Base-by-base conservation (phyloP, 169 alveolate genomes). In the Theileria parva region DNA sequence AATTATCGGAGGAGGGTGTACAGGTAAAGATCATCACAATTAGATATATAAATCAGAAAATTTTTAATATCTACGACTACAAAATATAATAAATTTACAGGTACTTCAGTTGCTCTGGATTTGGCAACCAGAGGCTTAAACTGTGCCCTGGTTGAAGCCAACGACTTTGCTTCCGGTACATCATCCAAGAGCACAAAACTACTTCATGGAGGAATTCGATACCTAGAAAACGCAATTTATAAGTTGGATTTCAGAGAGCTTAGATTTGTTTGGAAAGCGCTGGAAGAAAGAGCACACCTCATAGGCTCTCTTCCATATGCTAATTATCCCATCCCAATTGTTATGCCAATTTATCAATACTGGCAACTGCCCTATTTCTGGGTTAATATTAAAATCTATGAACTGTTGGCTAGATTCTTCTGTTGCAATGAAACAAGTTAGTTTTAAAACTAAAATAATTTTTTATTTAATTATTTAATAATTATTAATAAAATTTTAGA, bases 161-260 rank as follows among this genome's bases (percentile, higher is more conserved):
- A 89, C 21, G 99, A 97, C 84, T 97, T 95, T 68, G 96, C 97
- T 6, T 92, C 97, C n/a, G 98, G 97, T 1, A 95, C 99, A 0
- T 93, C 98, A 51, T 91, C 96, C 5, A 95, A 94, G 85, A 92
- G 97, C 23, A 97, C 98, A 12, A 97, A 97, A 86, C 91, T 97
- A 53, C 90, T 96, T 19, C 99, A 97, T 79, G 99, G 99, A 17
- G 99, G 99, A 17, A 91, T 97, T 19, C 92, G 99, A 71, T 96
- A 96, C 86, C 91, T 96, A 66, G 96, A 95, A 78, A 89, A 86
- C 70, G 97, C 96, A 12, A 79, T 93, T 44, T 66, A 87, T 21
- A 80, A 86, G n/a, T 88, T 95, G 25, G 95, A 94, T 77, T 68
- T 85, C 61, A 74, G 87, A 27, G 97, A 93, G 83, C 86, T 80